Evolutionary conservation across 495 filamentous ascomycete genomes (phyloP), one percentile per base, ranked within the genome.

Genomic region (Hamigera avellanea): DNA sequence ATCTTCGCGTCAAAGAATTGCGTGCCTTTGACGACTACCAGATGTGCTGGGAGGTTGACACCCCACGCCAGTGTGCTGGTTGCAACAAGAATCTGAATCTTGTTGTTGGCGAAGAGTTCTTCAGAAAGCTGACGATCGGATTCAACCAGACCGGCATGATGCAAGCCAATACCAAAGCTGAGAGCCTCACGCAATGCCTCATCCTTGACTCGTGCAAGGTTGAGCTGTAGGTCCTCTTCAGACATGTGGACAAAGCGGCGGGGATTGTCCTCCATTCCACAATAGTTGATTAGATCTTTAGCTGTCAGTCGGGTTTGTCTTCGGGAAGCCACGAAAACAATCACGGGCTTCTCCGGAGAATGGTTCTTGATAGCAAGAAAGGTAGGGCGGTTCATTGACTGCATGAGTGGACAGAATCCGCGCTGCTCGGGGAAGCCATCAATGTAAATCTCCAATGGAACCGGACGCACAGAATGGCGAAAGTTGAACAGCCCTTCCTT

Each of bases 1-100:
- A 85, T 89, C 52, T 99, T 96, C 5, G 89, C 89, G 54, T 99
- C 91, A 59, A 93, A 99, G 65, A 81, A 99, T 51, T 99, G 91
- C 1, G 91, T 99, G 32, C 91, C 91, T 51, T 99, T 99, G 32
- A 99, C 93, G 7, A 99, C 82, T 7, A 99, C 91, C 3, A 99
- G 70, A 65, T 99, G 91, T 1, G 91, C 91, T 0, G 91, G 91
- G 52, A 99, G 70, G 59, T 99, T 99, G 42, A 99, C 93, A 59
- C 91, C 91, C 91, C 91, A 99, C 6, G 91, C 91, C 16, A 99
- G 69, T 7, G 91, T 99, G 54, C 83, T 89, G 2, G 91, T 99
- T n/a, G 91, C 91, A 0, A 96, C 78, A 6, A 99, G 69, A 39
- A 99, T 81, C 50, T 99, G 91, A 33, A 96, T 96, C 68, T 95